Evolutionary conservation across 208 protist genomes (phyloP).

Genomic region (Acanthamoeba healyi): DNA sequence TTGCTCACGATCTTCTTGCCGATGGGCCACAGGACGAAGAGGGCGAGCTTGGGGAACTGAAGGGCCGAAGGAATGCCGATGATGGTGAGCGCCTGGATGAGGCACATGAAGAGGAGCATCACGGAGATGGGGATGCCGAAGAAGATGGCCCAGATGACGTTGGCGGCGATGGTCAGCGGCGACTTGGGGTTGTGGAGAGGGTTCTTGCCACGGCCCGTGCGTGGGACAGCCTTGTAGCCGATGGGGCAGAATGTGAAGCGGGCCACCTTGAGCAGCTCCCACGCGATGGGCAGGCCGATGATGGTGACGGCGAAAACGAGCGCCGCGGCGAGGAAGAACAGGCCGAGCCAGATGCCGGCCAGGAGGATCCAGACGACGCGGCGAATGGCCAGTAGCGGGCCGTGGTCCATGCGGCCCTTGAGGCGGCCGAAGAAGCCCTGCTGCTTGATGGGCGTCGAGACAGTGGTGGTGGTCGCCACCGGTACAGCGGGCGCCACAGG

Average conservation of each 20-base stretch:
- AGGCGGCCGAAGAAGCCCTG: not conserved
- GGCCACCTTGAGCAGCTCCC: slow-evolving; percentile 49
- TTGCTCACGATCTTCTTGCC: slow-evolving; percentile 56
- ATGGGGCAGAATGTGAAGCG: slow-evolving; percentile 29
- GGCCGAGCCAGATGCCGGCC: not conserved
- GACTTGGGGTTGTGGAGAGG: slow-evolving; percentile 1
- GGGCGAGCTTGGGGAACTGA: slow-evolving; percentile 47
- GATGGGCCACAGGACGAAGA: slow-evolving; percentile 57
- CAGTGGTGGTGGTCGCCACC: not conserved
- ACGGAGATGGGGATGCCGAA: slow-evolving; percentile 43
- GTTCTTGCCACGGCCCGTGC: slow-evolving; percentile 14
- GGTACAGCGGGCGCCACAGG: not conserved
- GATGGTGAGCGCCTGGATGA: slow-evolving; percentile 53
- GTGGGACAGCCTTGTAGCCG: slow-evolving; percentile 32
- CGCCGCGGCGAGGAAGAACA: slow-evolving; percentile 7
- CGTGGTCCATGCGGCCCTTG: not conserved
- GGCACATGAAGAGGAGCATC: not conserved
- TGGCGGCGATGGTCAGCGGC: slow-evolving; percentile 46
- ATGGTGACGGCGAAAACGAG: slow-evolving; percentile 23
- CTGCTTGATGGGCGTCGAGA: not conserved
- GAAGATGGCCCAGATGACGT: slow-evolving; percentile 58
- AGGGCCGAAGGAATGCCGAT: slow-evolving; percentile 55
- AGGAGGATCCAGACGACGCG: slow-evolving; percentile 12
- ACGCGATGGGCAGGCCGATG: slow-evolving; percentile 25
- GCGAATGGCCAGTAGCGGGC: not conserved